Conservation (phyloP, 2,329 filamentous ascomycete species). For the Ascochyta clinopodiicola region DNA sequence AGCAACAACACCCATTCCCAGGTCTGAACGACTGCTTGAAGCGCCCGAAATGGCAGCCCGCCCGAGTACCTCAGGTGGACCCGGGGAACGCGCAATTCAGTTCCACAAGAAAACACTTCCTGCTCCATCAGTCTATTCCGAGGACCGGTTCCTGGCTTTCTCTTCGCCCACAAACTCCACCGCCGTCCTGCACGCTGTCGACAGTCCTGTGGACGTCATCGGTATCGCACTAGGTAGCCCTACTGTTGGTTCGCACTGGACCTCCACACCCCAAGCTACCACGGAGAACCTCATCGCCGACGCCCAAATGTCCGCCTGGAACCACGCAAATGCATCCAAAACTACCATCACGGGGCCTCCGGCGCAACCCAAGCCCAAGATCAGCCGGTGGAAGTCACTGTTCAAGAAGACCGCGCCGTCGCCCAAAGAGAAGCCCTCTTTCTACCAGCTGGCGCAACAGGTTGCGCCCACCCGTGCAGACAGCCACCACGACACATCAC, state of each 20-base stretch:
- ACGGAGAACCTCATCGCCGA: constrained; percentile 14
- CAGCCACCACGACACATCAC: constrained; percentile 39
- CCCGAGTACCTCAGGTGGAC: constrained; percentile 45
- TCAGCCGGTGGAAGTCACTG: constrained; percentile 49
- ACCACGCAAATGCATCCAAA: constrained; percentile 12
- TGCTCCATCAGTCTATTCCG: constrained; percentile 31
- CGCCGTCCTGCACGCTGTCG: constrained; percentile 40
- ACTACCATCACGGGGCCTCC: constrained; percentile 17
- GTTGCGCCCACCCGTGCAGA: constrained; percentile 34
- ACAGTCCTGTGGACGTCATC: constrained; percentile 43
- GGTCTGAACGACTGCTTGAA: constrained; percentile 33
- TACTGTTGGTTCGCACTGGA: constrained; percentile 41
- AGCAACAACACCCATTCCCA: constrained; percentile 36
- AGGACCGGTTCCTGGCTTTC: constrained; percentile 34
- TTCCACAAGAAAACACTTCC: constrained; percentile 47
- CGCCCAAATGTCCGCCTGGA: constrained; percentile 18
- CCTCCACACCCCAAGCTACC: constrained; percentile 28
- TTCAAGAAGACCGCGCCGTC: constrained; percentile 43
- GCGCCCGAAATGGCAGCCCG: constrained; percentile 40
- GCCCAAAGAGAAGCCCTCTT: constrained; percentile 34
- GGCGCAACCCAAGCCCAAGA: constrained; percentile 41
- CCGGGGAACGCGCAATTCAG: constrained; percentile 40
- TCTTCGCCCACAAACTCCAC: constrained; percentile 39
- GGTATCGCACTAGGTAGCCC: constrained; percentile 51
- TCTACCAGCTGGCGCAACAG: constrained; percentile 45